phyloP scores from a whole-genome alignment of 495 filamentous ascomycete genomes.

The Talaromyces nanjingensis region DNA sequence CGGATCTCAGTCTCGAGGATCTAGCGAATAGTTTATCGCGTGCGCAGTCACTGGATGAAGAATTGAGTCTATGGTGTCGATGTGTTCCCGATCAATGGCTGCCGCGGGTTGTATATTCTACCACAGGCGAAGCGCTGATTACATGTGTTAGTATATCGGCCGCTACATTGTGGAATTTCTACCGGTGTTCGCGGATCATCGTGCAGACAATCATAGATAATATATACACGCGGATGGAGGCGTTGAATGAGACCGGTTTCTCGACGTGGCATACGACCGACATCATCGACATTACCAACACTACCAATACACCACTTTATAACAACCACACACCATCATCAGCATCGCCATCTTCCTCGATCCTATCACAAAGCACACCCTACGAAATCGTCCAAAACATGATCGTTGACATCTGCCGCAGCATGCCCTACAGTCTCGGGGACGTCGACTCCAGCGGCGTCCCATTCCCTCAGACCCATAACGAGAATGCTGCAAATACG shows the following conservation, averaged over 20 bases:
- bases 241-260: neutral
- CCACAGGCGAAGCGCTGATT: constrained; percentile 27
- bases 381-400: constrained; percentile 24
- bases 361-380: constrained; percentile 3
- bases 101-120: constrained; percentile 27
- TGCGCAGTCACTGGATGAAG: constrained; percentile 21
- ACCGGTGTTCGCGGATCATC: constrained; percentile 33
- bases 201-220: constrained; percentile 19
- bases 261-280: neutral
- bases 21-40: constrained; percentile 20
- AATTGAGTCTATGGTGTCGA: constrained; percentile 30
- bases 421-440: constrained; percentile 31
- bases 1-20: constrained; percentile 11
- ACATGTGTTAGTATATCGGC: constrained; percentile 27
- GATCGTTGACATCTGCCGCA: constrained; percentile 34
- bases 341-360: neutral
- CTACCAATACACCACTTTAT: neutral
- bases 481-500: neutral
- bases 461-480: neutral
- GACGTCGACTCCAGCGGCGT: constrained; percentile 32
- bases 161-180: constrained; percentile 32
- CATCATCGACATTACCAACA: neutral
- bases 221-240: neutral
- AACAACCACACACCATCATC: neutral
- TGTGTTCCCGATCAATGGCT: constrained; percentile 31